These are phyloP conservation scores for Entonaema liquescens DNA, from an alignment of 495 filamentous ascomycete genomes.

Conservation along the genomic window DNA sequence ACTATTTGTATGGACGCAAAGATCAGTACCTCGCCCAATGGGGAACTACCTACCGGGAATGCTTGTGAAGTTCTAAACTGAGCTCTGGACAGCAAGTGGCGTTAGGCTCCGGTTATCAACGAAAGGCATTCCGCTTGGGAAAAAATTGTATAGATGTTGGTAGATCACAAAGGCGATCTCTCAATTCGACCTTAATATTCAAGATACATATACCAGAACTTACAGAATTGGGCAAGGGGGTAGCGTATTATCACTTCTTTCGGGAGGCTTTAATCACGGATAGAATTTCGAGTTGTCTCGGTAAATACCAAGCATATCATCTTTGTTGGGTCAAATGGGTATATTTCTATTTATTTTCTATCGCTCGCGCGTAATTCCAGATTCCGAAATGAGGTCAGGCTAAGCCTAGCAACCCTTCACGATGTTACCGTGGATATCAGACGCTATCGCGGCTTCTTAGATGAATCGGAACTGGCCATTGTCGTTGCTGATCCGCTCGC, in stretches of 20 bases:
- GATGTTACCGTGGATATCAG: not conserved
- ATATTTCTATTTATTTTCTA: not conserved
- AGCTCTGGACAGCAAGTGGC: not conserved
- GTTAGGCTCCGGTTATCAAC: not conserved
- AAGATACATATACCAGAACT: not conserved
- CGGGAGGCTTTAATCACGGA: no score
- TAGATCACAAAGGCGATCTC: not conserved
- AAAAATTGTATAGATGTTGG: not conserved
- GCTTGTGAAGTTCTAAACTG: not conserved
- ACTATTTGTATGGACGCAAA: not conserved
- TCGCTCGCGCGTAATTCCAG: not conserved
- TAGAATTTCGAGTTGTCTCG: not conserved
- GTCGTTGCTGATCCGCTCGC: slow-evolving; percentile 10
- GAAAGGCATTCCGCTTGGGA: not conserved
- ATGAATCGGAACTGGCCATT: slow-evolving; percentile 1
- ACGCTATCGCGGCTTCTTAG: not conserved
- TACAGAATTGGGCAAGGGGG: not conserved
- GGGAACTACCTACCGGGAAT: not conserved
- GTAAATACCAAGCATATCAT: not conserved
- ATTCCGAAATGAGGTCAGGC: not conserved
- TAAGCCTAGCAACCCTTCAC: not conserved
- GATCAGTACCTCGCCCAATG: not conserved
- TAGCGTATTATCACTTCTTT: not conserved
- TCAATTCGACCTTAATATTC: not conserved
- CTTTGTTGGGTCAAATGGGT: not conserved